Evolutionary conservation across 1,139 yeast species (phyloP).

Genomic region (Yamadazyma kanchanaburiensis): DNA sequence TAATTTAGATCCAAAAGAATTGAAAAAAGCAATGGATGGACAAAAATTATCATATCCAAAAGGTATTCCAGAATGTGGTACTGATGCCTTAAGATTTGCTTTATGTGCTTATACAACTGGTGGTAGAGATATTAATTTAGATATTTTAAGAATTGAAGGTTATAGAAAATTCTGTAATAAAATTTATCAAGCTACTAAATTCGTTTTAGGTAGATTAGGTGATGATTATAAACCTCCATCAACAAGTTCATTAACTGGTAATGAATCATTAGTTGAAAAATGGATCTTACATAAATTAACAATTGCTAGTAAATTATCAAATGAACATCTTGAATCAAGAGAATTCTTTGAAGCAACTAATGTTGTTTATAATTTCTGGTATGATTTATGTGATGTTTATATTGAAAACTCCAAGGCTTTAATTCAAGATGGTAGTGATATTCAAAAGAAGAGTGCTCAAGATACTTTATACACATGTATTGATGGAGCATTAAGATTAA

Average conservation of each 20-base stretch:
- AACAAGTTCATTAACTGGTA: constrained; percentile 58
- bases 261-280: constrained; percentile 89
- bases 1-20: constrained; percentile 86
- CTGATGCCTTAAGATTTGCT: constrained; percentile 97
- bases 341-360: constrained; percentile 88
- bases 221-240: constrained; percentile 82
- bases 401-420: constrained; percentile 94
- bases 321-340: constrained; percentile 70
- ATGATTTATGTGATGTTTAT: constrained; percentile 94
- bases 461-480: constrained; percentile 91
- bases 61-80: constrained; percentile 99
- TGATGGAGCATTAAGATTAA: constrained; percentile 86
- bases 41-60: constrained; percentile 89
- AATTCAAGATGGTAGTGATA: constrained; percentile 85
- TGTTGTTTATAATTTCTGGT: constrained; percentile 91
- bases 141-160: constrained; percentile 95
- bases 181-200: constrained; percentile 98
- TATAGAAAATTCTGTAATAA: constrained; percentile 99
- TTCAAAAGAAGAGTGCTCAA: constrained; percentile 83
- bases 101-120: constrained; percentile 98
- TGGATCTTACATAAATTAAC: constrained; percentile 93
- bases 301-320: constrained; percentile 61
- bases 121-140: constrained; percentile 96
- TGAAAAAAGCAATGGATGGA: constrained; percentile 83
- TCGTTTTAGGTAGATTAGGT: constrained; percentile 91